Evolutionary conservation across 2,329 filamentous ascomycete genomes (phyloP).

Genomic region (Diaporthe sp.): DNA sequence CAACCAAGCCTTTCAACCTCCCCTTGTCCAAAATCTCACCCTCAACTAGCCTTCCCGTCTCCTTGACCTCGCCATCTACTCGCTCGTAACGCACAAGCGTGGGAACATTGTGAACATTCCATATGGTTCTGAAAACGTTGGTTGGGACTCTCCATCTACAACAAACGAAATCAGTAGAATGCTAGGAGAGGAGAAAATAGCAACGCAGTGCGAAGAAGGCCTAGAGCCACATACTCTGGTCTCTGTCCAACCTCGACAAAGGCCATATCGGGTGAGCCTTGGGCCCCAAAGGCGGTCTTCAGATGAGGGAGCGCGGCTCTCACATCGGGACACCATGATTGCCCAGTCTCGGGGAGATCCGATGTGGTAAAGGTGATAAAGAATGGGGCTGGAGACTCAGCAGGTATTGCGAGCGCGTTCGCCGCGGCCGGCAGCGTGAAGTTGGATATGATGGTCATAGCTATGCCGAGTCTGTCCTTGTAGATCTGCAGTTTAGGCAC

Average conservation of each 20-base stretch:
- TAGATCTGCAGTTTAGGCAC: too few species aligned
- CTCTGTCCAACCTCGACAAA: not conserved
- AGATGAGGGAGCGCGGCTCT: not conserved
- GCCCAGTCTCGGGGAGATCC: not conserved
- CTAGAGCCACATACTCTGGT: not conserved
- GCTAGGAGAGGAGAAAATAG: not conserved
- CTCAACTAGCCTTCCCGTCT: not conserved
- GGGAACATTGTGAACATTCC: not conserved
- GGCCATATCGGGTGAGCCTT: not conserved
- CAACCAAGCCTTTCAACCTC: not conserved
- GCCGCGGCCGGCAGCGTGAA: not conserved
- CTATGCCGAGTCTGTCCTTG: not conserved
- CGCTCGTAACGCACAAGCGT: not conserved
- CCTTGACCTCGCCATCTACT: not conserved
- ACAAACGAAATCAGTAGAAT: not conserved
- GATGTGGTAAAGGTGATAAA: conserved; percentile 1
- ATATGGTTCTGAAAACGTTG: not conserved
- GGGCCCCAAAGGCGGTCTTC: not conserved
- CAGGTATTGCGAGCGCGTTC: not conserved
- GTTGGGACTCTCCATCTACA: not conserved
- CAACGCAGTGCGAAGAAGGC: not conserved
- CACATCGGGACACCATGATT: conserved; percentile 11
- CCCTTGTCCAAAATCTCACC: not conserved
- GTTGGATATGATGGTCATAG: not conserved
- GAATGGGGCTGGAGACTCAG: not conserved